Evolutionary conservation across 2,329 filamentous ascomycete genomes (phyloP).

Genomic region (Aspergillus glaucus): DNA sequence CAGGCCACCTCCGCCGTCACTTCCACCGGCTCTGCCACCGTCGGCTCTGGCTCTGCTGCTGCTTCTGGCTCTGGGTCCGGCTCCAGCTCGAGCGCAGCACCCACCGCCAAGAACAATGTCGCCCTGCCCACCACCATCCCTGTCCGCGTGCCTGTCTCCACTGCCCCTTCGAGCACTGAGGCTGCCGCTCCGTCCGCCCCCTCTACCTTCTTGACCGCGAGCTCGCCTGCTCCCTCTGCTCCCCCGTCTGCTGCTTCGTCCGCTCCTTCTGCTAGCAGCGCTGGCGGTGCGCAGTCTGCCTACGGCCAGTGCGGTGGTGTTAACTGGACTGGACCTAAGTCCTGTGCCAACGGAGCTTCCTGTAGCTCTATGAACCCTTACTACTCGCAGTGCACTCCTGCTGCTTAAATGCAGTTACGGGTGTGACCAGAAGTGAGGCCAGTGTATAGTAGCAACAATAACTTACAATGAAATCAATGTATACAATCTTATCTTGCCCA

Average conservation of each 20-base stretch:
- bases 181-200: background rate
- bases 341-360: constrained; percentile 33
- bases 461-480: no score
- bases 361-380: constrained; percentile 40
- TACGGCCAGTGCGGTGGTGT: constrained; percentile 44
- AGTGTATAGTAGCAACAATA: no score
- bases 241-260: background rate
- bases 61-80: background rate
- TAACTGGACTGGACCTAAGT: constrained; percentile 35
- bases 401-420: constrained; percentile 5
- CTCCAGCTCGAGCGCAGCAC: background rate
- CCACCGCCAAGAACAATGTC: background rate
- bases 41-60: constrained; percentile 1
- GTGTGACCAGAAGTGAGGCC: no score
- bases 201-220: constrained; percentile 1
- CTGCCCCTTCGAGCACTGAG: background rate
- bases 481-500: no score
- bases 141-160: background rate
- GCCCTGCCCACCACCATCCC: background rate
- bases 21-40: constrained; percentile 8
- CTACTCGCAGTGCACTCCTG: constrained; percentile 40
- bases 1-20: constrained; percentile 10
- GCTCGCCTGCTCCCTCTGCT: background rate
- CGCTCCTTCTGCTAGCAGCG: constrained; percentile 3
- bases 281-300: constrained; percentile 1